Evolutionary conservation across 768 basidiomycete genomes (phyloP).

Genomic region (Hydnomerulius pinastri): DNA sequence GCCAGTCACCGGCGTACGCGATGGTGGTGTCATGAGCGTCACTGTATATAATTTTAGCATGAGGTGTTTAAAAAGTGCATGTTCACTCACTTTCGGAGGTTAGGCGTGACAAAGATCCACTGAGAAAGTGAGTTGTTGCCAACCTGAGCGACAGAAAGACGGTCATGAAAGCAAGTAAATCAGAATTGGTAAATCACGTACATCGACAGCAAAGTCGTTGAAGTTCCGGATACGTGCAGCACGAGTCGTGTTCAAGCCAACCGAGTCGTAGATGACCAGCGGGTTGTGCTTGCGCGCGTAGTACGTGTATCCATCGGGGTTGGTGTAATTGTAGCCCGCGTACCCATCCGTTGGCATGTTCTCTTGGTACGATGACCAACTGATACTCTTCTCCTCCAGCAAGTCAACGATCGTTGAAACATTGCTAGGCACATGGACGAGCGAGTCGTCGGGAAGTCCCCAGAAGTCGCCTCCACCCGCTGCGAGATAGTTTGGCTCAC

Average conservation of each 20-base stretch:
- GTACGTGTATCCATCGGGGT: conserved; percentile 42
- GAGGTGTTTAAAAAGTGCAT: background rate
- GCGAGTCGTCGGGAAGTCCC: conserved; percentile 46
- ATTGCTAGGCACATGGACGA: conserved; percentile 39
- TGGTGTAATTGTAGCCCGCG: conserved; percentile 38
- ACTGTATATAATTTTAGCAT: conserved; percentile 31
- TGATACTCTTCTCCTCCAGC: conserved; percentile 55
- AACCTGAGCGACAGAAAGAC: conserved; percentile 10
- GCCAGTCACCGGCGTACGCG: conserved; percentile 47
- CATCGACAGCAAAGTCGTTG: conserved; percentile 60
- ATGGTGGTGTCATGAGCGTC: conserved; percentile 64
- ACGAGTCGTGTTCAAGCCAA: conserved; percentile 44
- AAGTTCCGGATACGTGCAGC: conserved; percentile 54
- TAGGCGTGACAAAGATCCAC: conserved; percentile 66
- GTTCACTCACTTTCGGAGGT: conserved; percentile 38
- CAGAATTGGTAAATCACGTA: conserved; percentile 18
- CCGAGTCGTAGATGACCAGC: conserved; percentile 50
- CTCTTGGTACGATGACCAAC: conserved; percentile 66
- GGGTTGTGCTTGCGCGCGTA: conserved; percentile 63
- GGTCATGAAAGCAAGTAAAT: conserved; percentile 1
- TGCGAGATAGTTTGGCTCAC: conserved; percentile 60
- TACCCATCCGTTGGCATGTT: conserved; percentile 55
- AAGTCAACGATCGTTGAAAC: conserved; percentile 62
- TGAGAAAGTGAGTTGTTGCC: conserved; percentile 51
- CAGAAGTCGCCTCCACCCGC: conserved; percentile 54